Percentiles rank a stretch among this genome's conserved stretches.
These are phyloP conservation scores for Camellia oleifera DNA, from an alignment of 179 eudicot genomes.

Conservation along the genomic window DNA sequence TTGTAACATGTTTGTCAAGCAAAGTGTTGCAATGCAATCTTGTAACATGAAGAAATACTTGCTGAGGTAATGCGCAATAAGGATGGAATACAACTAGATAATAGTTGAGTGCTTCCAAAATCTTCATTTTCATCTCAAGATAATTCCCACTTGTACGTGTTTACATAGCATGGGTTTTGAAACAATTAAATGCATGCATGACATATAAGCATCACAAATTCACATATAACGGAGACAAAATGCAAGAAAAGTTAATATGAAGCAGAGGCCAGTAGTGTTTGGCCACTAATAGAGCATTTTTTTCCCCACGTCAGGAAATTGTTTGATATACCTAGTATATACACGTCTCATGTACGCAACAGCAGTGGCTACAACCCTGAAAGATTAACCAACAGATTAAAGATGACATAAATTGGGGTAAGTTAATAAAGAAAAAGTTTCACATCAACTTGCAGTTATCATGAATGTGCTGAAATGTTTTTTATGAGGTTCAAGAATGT, in stretches of 20 bases:
- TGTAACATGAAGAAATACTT: conserved; percentile 34
- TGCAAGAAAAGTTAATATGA: conserved; percentile 1
- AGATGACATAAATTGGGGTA: not conserved
- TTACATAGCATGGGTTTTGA: not conserved
- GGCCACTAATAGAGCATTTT: not conserved
- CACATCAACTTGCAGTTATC: not conserved
- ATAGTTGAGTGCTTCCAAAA: conserved; percentile 89
- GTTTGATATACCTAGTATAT: conserved; percentile 54
- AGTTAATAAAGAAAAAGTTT: not conserved
- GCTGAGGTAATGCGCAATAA: conserved; percentile 78
- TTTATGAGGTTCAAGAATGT: not conserved
- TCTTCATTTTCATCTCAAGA: conserved; percentile 98
- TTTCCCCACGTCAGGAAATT: not conserved
- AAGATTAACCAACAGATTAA: conserved; percentile 25
- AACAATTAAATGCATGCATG: not conserved
- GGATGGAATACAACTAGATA: conserved; percentile 94
- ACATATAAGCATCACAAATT: conserved; percentile 1
- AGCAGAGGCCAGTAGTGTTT: not conserved
- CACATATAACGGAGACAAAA: not conserved
- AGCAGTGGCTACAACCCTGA: conserved; percentile 98
- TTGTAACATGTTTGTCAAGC: too few relatives aligned
- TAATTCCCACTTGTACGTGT: conserved; percentile 46
- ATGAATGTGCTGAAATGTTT: not conserved
- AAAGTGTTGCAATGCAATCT: not conserved
- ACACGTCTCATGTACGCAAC: conserved; percentile 95